These are phyloP conservation scores for Talaromyces wortmannii DNA, from an alignment of 495 filamentous ascomycete species.

Conservation along the genomic window DNA sequence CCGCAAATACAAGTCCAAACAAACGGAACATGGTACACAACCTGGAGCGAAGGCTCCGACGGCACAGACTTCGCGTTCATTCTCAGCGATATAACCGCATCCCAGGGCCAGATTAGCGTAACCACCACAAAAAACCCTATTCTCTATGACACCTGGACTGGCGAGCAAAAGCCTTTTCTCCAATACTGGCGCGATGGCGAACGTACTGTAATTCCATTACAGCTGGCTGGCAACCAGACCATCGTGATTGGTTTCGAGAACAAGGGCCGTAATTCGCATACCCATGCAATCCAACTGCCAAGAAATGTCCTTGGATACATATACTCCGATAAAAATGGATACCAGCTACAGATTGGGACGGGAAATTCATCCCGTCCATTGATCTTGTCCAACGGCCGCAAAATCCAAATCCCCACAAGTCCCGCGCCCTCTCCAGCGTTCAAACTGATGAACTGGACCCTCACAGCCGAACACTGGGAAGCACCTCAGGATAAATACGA, in stretches of 20 bases:
- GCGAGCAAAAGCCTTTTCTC: slow-evolving; percentile 22
- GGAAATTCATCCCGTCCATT: slow-evolving; percentile 2
- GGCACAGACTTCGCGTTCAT: slow-evolving; percentile 27
- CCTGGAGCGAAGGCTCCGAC: slow-evolving; percentile 18
- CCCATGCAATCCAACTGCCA: slow-evolving; percentile 5
- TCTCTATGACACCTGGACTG: slow-evolving; percentile 34
- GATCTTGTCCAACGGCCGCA: slow-evolving; percentile 21
- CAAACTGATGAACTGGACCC: slow-evolving; percentile 30
- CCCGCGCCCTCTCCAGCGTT: slow-evolving; percentile 6
- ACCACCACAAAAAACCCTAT: slow-evolving; percentile 20
- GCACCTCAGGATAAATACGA: slow-evolving; percentile 24
- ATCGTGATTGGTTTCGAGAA: slow-evolving; percentile 26
- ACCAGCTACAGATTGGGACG: slow-evolving; percentile 11
- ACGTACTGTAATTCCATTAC: slow-evolving; percentile 17
- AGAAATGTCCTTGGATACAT: slow-evolving; percentile 14
- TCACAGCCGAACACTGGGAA: slow-evolving; percentile 33
- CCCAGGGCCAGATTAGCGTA: slow-evolving; percentile 19
- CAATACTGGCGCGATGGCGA: slow-evolving; percentile 14
- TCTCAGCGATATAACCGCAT: too few species aligned
- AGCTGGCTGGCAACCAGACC: slow-evolving; percentile 25
- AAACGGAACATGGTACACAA: slow-evolving; percentile 27
- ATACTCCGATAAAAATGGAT: slow-evolving; percentile 2
- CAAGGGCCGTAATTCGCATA: background rate
- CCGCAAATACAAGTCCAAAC: slow-evolving; percentile 14
- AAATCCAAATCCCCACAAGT: slow-evolving; percentile 8